Percentiles rank a stretch among this genome's conserved stretches.
phyloP scores from a whole-genome alignment of 192 early-diverging fungal species.

The Haplosporangium gracile region DNA sequence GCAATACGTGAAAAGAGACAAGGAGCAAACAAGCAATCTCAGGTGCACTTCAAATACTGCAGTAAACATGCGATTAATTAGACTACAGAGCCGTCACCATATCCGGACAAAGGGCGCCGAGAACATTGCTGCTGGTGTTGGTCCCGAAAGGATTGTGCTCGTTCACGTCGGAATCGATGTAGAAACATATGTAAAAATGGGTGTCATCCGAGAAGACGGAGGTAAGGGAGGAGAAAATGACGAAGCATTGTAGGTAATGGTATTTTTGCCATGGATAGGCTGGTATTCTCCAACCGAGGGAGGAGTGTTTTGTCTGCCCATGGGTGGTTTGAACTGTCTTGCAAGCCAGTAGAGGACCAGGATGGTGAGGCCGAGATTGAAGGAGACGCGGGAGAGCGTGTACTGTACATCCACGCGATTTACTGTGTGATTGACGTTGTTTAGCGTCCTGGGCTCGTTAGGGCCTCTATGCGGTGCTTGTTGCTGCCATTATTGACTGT shows the following conservation, averaged over 20 bases:
- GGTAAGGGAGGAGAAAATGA: background rate
- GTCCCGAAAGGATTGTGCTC: background rate
- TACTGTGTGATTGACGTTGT: no score
- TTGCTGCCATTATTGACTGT: no score
- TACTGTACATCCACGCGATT: background rate
- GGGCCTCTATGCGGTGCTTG: no score
- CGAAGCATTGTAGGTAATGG: background rate
- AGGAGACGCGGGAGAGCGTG: constrained; percentile 14
- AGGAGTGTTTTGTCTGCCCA: background rate
- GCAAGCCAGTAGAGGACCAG: constrained; percentile 47
- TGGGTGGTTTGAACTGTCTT: constrained; percentile 8
- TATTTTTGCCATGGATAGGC: background rate
- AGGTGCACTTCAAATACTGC: no score
- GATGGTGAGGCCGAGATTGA: constrained; percentile 20
- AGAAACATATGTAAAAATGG: background rate
- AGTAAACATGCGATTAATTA: no score
- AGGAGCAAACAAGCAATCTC: no score
- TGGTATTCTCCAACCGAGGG: background rate
- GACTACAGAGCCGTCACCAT: no score
- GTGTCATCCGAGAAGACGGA: background rate
- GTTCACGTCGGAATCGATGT: background rate
- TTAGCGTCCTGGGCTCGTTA: no score
- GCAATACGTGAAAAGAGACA: no score
- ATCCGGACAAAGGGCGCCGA: no score
- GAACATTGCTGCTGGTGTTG: background rate